A percentile compares a stretch with the other conserved stretches of the same genome.
Conservation (phyloP, 192 early-diverging fungal species). For the Umbelopsis vinacea region DNA sequence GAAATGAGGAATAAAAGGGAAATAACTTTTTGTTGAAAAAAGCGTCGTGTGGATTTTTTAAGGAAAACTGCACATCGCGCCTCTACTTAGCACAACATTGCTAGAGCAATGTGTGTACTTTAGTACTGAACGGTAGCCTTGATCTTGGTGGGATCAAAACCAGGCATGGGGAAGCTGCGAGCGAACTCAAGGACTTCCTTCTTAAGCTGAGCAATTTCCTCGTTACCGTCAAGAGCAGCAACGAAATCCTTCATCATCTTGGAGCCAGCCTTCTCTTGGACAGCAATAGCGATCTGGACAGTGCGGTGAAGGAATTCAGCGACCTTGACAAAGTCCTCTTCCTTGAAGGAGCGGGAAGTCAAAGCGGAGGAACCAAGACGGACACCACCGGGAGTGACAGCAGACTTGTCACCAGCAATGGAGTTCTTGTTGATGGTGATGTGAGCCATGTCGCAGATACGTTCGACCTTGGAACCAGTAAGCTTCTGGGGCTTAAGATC, state of each 20-base stretch:
- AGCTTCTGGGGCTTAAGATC: constrained; percentile 91
- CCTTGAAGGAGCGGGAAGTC: constrained; percentile 96
- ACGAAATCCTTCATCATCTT: constrained; percentile 99
- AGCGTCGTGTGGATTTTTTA: constrained; percentile 25
- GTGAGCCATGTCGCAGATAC: constrained; percentile 96
- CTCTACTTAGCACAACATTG: neutral
- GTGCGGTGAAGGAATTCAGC: constrained; percentile 96
- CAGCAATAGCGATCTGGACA: constrained; percentile 84
- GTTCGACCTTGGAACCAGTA: constrained; percentile 98
- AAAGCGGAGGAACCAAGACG: constrained; percentile 95
- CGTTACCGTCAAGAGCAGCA: constrained; percentile 72
- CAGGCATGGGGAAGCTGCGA: constrained; percentile 96
- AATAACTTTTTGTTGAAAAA: constrained; percentile 22
- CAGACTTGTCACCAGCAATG: constrained; percentile 94
- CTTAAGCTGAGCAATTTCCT: constrained; percentile 82
- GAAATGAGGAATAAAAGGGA: neutral
- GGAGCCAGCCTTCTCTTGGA: constrained; percentile 84
- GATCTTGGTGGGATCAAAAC: constrained; percentile 51
- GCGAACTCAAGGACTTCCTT: constrained; percentile 94
- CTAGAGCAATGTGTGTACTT: neutral
- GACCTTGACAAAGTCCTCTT: constrained; percentile 95
- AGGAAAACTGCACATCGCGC: constrained; percentile 21
- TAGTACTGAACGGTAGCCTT: constrained; percentile 35
- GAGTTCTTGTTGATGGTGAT: constrained; percentile 99
- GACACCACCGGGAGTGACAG: constrained; percentile 96